Conservation (phyloP, 768 basidiomycete species). For the Hypsizygus marmoreus region DNA sequence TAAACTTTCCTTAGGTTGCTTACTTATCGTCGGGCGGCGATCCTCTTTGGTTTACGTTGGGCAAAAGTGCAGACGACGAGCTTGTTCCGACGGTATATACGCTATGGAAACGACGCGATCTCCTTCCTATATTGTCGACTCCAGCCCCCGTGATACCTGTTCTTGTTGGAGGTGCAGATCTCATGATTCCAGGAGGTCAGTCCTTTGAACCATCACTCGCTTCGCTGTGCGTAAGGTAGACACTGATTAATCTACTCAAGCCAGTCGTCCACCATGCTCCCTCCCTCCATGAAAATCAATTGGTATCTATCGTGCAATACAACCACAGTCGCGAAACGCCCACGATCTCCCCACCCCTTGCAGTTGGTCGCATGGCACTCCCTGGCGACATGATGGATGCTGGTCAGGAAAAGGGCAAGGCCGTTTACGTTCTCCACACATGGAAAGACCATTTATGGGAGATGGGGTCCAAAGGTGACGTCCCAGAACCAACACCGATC, state of each 20-base stretch:
- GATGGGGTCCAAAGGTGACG: constrained; percentile 63
- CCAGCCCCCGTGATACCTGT: constrained; percentile 70
- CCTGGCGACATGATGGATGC: constrained; percentile 46
- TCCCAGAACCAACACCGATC: constrained; percentile 45
- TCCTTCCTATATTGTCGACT: constrained; percentile 74
- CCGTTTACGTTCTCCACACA: constrained; percentile 69
- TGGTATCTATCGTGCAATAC: constrained; percentile 66
- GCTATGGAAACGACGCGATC: constrained; percentile 69
- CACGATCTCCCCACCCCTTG: constrained; percentile 60
- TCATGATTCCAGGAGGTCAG: constrained; percentile 87
- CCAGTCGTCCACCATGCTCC: constrained; percentile 61
- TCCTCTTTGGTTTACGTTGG: constrained; percentile 78
- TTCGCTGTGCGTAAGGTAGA: neutral
- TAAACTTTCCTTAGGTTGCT: constrained; percentile 48
- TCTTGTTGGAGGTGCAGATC: constrained; percentile 78
- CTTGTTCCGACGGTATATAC: constrained; percentile 84
- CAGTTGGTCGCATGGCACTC: constrained; percentile 73
- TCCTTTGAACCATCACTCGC: constrained; percentile 13
- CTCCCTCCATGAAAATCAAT: constrained; percentile 43
- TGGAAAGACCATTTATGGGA: constrained; percentile 81
- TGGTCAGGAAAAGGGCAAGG: constrained; percentile 69
- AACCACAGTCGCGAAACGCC: constrained; percentile 31
- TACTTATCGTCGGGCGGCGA: constrained; percentile 68
- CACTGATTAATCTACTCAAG: constrained; percentile 29
- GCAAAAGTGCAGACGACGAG: constrained; percentile 65